phyloP scores from a whole-genome alignment of 352 stramenopile genomes.

The Globisporangium radiosum region DNA sequence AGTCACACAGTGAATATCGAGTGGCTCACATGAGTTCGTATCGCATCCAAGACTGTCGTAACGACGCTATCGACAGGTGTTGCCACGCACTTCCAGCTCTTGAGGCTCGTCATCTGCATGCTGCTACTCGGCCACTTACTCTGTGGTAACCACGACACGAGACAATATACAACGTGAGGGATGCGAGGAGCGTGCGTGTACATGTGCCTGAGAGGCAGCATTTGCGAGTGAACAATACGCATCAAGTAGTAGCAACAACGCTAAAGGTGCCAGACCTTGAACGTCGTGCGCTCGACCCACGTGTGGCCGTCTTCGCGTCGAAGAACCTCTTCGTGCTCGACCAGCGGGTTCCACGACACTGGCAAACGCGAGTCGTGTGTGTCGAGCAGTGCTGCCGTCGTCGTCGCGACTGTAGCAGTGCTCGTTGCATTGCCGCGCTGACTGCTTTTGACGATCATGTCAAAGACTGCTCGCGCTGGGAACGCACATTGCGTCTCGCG shows the following conservation, averaged over 20 bases:
- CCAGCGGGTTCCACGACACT: slow-evolving; percentile 25
- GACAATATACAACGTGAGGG: neutral
- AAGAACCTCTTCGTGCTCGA: slow-evolving; percentile 43
- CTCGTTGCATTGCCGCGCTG: neutral
- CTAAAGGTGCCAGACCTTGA: slow-evolving; percentile 23
- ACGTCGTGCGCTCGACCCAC: slow-evolving; percentile 50
- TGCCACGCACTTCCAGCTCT: slow-evolving; percentile 52
- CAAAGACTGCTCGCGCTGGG: slow-evolving; percentile 62
- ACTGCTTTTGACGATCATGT: slow-evolving; percentile 50
- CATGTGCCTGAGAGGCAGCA: no score
- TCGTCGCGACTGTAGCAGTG: neutral
- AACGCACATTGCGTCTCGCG: slow-evolving; percentile 51
- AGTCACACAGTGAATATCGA: no score
- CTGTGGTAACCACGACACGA: neutral
- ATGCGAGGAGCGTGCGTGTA: no score
- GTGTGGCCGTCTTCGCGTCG: slow-evolving; percentile 40
- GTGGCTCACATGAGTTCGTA: no score
- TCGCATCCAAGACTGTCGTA: no score
- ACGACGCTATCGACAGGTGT: no score
- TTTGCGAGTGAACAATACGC: no score
- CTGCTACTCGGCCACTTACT: slow-evolving; percentile 26
- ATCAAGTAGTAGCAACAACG: no score
- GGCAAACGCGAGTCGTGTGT: neutral
- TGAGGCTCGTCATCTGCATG: slow-evolving; percentile 53
- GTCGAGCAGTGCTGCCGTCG: neutral